phyloP scores from a whole-genome alignment of 306 rosid species.

The Quillaja saponaria region DNA sequence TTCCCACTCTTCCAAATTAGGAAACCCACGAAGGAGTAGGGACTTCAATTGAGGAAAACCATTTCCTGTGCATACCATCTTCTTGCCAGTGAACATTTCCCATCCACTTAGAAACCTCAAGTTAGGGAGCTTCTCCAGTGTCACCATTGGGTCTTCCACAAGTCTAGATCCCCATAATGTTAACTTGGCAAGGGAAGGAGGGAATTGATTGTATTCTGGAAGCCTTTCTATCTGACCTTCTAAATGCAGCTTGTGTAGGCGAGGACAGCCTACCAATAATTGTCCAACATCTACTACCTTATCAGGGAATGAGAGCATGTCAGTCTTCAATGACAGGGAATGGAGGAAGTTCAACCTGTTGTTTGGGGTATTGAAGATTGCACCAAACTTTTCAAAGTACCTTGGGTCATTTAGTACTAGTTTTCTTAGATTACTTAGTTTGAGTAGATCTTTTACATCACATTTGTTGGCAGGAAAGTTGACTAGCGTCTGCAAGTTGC shows the following conservation, averaged over 20 bases:
- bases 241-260: slow-evolving; percentile 33
- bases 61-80: slow-evolving; percentile 33
- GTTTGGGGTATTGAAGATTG: slow-evolving; percentile 29
- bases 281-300: slow-evolving; percentile 30
- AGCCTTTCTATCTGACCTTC: slow-evolving; percentile 33
- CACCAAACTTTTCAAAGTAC: slow-evolving; percentile 35
- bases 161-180: slow-evolving; percentile 35
- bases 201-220: slow-evolving; percentile 10
- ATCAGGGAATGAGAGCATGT: slow-evolving; percentile 45
- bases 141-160: slow-evolving; percentile 42
- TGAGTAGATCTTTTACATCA: slow-evolving; percentile 33
- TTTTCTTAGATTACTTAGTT: slow-evolving; percentile 44
- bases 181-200: slow-evolving; percentile 41
- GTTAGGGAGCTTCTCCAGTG: slow-evolving; percentile 44
- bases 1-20: slow-evolving; percentile 45
- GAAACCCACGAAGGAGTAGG: slow-evolving; percentile 30
- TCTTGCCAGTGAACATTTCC: slow-evolving; percentile 40
- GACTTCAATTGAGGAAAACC: slow-evolving; percentile 53
- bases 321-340: slow-evolving; percentile 40
- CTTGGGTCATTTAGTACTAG: slow-evolving; percentile 48
- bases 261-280: slow-evolving; percentile 46
- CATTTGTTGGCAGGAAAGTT: slow-evolving; percentile 49
- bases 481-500: slow-evolving; percentile 50
- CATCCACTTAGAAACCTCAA: slow-evolving; percentile 41
- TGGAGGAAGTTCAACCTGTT: slow-evolving; percentile 30